Evolutionary conservation across 768 basidiomycete species (phyloP).

Genomic region (Phanerodontia chrysosporium): DNA sequence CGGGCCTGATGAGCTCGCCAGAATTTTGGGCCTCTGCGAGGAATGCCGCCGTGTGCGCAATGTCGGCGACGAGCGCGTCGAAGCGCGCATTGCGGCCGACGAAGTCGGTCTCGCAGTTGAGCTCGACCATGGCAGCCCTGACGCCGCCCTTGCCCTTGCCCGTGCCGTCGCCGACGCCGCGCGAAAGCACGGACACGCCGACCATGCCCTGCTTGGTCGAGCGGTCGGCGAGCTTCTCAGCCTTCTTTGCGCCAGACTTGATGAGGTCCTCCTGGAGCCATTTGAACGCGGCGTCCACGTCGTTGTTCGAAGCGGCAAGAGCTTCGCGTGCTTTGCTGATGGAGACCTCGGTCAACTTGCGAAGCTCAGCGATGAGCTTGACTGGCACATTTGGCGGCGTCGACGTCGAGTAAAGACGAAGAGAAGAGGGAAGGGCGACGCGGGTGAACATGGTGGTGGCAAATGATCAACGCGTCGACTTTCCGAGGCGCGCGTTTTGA

Average conservation of each 20-base stretch:
- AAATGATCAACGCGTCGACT: slow-evolving; percentile 5
- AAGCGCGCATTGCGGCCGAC: slow-evolving; percentile 87
- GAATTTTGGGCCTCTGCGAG: slow-evolving; percentile 46
- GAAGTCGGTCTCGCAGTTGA: slow-evolving; percentile 97
- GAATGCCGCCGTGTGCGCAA: slow-evolving; percentile 82
- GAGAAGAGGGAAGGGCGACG: slow-evolving; percentile 21
- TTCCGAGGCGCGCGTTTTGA: slow-evolving; percentile 10
- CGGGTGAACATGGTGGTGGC: slow-evolving; percentile 16
- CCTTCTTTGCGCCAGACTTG: slow-evolving; percentile 70
- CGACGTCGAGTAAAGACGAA: slow-evolving; percentile 50
- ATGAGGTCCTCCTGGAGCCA: slow-evolving; percentile 80
- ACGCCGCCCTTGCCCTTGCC: slow-evolving; percentile 36
- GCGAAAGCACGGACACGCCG: slow-evolving; percentile 68
- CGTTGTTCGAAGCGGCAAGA: slow-evolving; percentile 66
- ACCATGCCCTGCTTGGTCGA: slow-evolving; percentile 76
- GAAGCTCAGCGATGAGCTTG: slow-evolving; percentile 80
- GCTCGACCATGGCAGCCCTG: slow-evolving; percentile 83
- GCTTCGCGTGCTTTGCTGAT: slow-evolving; percentile 89
- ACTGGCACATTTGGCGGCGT: slow-evolving; percentile 53
- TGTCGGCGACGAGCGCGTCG: slow-evolving; percentile 65
- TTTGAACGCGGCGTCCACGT: slow-evolving; percentile 65
- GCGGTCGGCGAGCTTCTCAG: slow-evolving; percentile 78
- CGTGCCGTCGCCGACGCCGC: slow-evolving; percentile 35
- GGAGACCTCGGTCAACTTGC: slow-evolving; percentile 77
- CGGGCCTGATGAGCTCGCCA: slow-evolving; percentile 39